Evolutionary conservation across 116 monocot genomes (phyloP).

Genomic region (Thalassia testudinum): DNA sequence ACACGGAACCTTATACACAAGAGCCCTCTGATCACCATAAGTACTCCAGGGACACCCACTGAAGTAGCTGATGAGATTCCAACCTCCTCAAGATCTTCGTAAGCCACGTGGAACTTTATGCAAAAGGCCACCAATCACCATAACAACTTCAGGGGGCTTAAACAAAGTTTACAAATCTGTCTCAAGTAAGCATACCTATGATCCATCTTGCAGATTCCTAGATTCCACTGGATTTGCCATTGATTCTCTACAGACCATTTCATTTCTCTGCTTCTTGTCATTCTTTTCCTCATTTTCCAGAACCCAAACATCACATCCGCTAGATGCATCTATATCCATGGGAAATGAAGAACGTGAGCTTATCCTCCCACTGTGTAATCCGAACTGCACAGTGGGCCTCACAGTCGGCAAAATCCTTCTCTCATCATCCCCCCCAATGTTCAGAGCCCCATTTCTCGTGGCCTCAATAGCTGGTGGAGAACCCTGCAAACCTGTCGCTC

Average conservation of each 20-base stretch:
- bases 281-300: constrained; percentile 77
- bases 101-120: too few species aligned
- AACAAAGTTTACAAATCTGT: constrained; percentile 10
- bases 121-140: constrained; percentile 9
- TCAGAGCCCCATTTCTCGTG: constrained; percentile 23
- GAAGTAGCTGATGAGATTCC: too few species aligned
- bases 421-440: constrained; percentile 5
- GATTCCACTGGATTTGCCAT: constrained; percentile 86
- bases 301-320: constrained; percentile 21
- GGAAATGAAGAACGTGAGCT: constrained; percentile 20
- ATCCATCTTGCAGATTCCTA: constrained; percentile 36
- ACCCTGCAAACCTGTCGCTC: constrained; percentile 38
- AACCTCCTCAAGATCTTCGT: too few species aligned
- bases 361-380: constrained; percentile 56
- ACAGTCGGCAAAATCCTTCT: constrained; percentile 29
- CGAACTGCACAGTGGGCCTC: constrained; percentile 55
- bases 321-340: constrained; percentile 6
- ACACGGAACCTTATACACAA: too few species aligned
- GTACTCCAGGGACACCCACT: not conserved
- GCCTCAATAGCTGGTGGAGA: constrained; percentile 70
- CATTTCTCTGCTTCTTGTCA: constrained; percentile 85
- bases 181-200: constrained; percentile 3
- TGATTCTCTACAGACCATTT: constrained; percentile 73
- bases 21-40: constrained; percentile 9
- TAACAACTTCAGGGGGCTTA: not conserved